Conservation (phyloP, 1,139 yeast species). For the Maudiozyma humilis region DNA sequence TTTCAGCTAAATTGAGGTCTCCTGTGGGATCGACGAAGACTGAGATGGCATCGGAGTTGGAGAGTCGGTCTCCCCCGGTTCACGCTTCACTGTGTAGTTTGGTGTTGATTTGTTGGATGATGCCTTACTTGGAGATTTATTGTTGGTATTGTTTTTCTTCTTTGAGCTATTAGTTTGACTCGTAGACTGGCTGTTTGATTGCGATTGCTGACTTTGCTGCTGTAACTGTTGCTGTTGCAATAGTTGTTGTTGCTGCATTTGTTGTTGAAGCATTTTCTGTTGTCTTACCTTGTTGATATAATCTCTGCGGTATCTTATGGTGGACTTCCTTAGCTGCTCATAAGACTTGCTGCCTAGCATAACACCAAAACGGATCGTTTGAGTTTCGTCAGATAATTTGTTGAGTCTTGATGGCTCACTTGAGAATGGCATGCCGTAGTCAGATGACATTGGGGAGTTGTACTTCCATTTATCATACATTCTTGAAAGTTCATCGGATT, state of each 20-base stretch:
- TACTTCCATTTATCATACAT: conserved; percentile 67
- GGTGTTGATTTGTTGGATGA: conserved; percentile 5
- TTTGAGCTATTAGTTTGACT: neutral
- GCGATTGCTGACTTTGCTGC: conserved; percentile 13
- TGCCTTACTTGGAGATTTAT: conserved; percentile 6
- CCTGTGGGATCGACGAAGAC: conserved; percentile 3
- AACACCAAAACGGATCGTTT: conserved; percentile 82
- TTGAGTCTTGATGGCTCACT: conserved; percentile 62
- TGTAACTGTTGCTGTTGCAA: conserved; percentile 7
- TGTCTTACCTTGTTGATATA: conserved; percentile 38
- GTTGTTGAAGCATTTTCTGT: conserved; percentile 30
- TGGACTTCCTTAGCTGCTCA: conserved; percentile 49
- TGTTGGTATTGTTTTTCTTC: conserved; percentile 10
- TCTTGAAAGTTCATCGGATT: conserved; percentile 45
- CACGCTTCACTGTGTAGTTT: conserved; percentile 1
- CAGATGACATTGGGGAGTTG: conserved; percentile 51
- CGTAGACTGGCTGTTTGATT: neutral
- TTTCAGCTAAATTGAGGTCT: neutral
- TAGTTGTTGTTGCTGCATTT: conserved; percentile 13
- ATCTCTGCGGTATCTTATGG: conserved; percentile 44
- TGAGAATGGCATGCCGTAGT: conserved; percentile 49
- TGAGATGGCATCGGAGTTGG: conserved; percentile 6
- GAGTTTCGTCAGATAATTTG: conserved; percentile 79
- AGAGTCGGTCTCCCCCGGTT: conserved; percentile 2
- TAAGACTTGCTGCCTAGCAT: conserved; percentile 83